Evolutionary conservation across 352 stramenopile genomes (phyloP), one percentile per base, ranked within the genome.

Genomic region (Pythium utonaiense): DNA sequence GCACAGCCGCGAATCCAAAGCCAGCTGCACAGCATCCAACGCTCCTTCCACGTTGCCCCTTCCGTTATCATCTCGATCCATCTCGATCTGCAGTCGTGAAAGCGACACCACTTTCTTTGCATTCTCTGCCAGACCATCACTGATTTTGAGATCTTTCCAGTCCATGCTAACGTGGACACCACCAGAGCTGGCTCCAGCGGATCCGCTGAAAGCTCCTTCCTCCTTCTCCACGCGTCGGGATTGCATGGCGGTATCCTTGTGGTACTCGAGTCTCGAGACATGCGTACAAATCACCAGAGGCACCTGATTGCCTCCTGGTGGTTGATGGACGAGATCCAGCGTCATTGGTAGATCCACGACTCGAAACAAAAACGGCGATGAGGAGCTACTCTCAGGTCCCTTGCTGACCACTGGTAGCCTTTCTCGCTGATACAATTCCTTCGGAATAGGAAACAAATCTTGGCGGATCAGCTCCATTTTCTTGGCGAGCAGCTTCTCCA

Each of bases 391-490:
- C 16, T 24, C 30, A 22, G 21, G 19, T 30, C 2, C 41, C 17
- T 28, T 49, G 19, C 19, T 17, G 7, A 49, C 28, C 41, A 17
- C 6, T 21, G 17, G 41, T 7, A 6, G n/a, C 19, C 19, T 6
- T 5, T 49, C 41, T 14, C 28, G 41, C 7, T 17, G 41, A 21
- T 49, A 49, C 12, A 49, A 17, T 28, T 30, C 41, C 19, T 50
- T 61, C 2, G 60, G 65, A 9, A 66, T 61, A 3, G 66, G 55
- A 8, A 64, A 53, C 1, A 78, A 56, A 58, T 69, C 57, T 57
- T 53, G 66, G 5, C 44, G 55, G 17, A 86, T 70, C 5, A 84
- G 33, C 21, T 84, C 65, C 21, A 79, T 77, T 27, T 67, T 71
- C 22, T 71, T 76, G 24, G 54, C 25, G 22, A 80, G 30, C 27